Evolutionary conservation across 2,329 filamentous ascomycete species (phyloP).

Genomic region (Nemania diffusa): DNA sequence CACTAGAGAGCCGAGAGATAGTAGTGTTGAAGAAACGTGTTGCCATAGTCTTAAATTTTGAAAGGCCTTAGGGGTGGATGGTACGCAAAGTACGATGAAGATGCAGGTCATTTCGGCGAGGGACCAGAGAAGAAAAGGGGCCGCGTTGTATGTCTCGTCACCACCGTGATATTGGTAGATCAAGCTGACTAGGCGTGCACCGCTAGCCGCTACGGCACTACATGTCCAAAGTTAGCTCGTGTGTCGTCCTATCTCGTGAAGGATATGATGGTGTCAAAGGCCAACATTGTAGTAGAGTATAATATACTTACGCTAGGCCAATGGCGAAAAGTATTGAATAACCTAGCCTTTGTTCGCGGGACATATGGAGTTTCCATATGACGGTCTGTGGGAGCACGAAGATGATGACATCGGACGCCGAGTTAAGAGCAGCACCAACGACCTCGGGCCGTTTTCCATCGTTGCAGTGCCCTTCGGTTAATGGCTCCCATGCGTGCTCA

Average conservation of each 20-base stretch:
- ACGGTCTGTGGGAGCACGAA: conserved; percentile 29
- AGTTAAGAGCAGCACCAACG: conserved; percentile 3
- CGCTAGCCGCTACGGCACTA: not conserved
- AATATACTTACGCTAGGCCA: conserved; percentile 22
- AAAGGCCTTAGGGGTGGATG: not conserved
- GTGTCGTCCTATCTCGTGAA: too few species aligned
- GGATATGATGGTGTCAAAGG: too few species aligned
- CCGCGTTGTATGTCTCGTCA: not conserved
- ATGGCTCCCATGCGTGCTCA: not conserved
- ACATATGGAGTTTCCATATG: conserved; percentile 35
- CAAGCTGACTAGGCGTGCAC: not conserved
- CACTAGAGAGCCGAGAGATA: not conserved
- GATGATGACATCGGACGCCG: conserved; percentile 26
- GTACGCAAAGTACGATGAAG: not conserved
- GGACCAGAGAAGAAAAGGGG: not conserved
- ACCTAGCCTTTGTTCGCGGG: conserved; percentile 23
- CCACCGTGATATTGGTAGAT: not conserved
- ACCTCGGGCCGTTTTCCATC: not conserved
- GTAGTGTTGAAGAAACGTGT: not conserved
- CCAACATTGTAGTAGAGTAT: not conserved
- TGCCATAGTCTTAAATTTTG: not conserved
- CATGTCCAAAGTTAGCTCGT: too few species aligned
- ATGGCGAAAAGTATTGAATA: conserved; percentile 28
- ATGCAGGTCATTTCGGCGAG: not conserved
- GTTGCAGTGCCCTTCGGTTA: not conserved